phyloP scores from a whole-genome alignment of 441 rosid genomes.

The Iberis amara region DNA sequence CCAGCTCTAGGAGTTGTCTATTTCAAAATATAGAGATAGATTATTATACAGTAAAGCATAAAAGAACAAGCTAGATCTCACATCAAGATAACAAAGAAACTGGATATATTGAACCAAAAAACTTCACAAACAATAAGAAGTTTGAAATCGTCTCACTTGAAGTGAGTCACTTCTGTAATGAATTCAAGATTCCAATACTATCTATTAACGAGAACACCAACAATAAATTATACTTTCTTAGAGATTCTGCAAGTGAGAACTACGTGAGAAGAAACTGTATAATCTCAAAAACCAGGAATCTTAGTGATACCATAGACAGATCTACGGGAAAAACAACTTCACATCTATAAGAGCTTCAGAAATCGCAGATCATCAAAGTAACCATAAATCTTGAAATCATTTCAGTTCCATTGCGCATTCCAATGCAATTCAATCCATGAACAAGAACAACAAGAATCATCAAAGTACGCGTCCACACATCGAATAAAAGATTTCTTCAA shows the following conservation, averaged over 20 bases:
- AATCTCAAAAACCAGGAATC: no score
- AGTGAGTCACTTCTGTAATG: no score
- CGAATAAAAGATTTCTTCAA: no score
- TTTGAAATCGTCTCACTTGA: no score
- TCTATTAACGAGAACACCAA: background rate
- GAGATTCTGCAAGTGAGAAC: no score
- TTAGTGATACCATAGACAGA: no score
- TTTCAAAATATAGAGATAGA: background rate
- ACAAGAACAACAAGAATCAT: background rate
- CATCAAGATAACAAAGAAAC: background rate
- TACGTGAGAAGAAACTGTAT: no score
- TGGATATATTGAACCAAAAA: no score
- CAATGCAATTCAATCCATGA: background rate
- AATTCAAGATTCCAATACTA: no score
- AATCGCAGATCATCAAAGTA: background rate
- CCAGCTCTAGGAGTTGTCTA: slow-evolving; percentile 82
- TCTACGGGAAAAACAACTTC: background rate
- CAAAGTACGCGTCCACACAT: background rate
- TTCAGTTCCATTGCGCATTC: background rate
- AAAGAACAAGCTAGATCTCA: background rate
- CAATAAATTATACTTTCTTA: no score
- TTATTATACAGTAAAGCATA: background rate
- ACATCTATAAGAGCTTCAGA: background rate
- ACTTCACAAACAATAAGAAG: no score
- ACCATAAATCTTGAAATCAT: background rate